Evolutionary conservation across 2,329 filamentous ascomycete genomes (phyloP).

Genomic region (Lecanicillium sp.): DNA sequence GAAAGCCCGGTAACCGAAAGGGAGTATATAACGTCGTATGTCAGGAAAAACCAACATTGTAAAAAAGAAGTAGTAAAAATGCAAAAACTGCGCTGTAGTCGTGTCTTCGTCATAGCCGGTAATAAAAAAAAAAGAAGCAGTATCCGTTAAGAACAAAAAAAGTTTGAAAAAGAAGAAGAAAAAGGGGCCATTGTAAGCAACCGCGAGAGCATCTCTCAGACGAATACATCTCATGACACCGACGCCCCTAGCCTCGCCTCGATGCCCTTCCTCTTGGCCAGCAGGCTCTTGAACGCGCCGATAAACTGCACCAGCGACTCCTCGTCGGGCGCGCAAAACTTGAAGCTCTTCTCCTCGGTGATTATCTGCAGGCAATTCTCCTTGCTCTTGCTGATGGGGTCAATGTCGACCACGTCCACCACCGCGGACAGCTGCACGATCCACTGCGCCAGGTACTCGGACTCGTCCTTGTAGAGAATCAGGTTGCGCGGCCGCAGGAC

Average conservation of each 20-base stretch:
- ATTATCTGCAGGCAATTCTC: slow-evolving; percentile 86
- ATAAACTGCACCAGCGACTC: slow-evolving; percentile 77
- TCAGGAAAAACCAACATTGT: no score
- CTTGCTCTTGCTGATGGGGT: slow-evolving; percentile 79
- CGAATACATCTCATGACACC: slow-evolving; percentile 3
- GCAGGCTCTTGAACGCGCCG: slow-evolving; percentile 81
- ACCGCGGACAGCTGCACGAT: slow-evolving; percentile 73
- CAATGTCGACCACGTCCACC: slow-evolving; percentile 87
- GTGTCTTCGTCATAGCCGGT: no score
- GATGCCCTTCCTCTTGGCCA: slow-evolving; percentile 61
- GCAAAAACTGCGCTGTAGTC: no score
- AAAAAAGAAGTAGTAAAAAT: no score
- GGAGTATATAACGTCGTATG: not conserved
- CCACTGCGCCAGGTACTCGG: slow-evolving; percentile 80
- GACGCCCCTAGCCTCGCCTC: slow-evolving; percentile 38
- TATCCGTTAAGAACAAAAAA: no score
- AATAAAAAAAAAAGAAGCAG: no score
- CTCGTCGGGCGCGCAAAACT: slow-evolving; percentile 72
- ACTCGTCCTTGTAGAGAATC: slow-evolving; percentile 86
- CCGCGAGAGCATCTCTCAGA: not conserved
- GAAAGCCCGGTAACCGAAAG: slow-evolving; percentile 1
- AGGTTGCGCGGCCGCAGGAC: slow-evolving; percentile 81
- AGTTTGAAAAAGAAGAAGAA: no score
- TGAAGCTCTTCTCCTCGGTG: slow-evolving; percentile 79
- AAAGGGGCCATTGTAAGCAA: no score